Base-by-base conservation (phyloP, 768 basidiomycete genomes). In the Naganishia antarctica region DNA sequence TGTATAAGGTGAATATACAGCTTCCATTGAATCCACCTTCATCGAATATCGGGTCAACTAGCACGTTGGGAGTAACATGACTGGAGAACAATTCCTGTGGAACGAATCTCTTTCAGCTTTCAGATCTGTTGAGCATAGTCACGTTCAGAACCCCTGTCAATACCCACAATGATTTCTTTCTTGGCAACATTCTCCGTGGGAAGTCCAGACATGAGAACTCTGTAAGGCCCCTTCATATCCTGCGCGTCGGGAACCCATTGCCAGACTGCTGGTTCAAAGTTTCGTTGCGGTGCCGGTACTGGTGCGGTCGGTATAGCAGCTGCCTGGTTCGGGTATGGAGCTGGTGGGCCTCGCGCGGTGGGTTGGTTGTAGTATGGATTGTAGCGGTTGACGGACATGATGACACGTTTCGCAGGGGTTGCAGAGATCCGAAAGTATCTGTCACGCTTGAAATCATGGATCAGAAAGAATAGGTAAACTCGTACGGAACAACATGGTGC, bases 141-240 rank as follows among this genome's bases (percentile, higher is more conserved):
- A n/a, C n/a, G n/a, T n/a, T n/a, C n/a, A n/a, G n/a, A n/a, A n/a
- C n/a, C n/a, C n/a, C n/a, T n/a, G n/a, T n/a, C n/a, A 9, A 16
- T 7, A 65, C 64, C 26, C 40, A 65, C 64, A 13, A 47, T 51
- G 37, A 65, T 59, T 28, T 65, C 64, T 31, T 60, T 60, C n/a
- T 65, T 59, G 41, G 29, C 43, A 2, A 65, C 59, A 32, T 61
- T 59, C 13, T 65, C 64, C 46, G 48, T 41, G 12, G 64, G 64
- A 4, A 65, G 21, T 3, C 64, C 64, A 15, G 64, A 60, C 44
- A 65, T 49, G 32, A 65, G 59, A 5, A 65, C 45, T 41, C 64
- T 40, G 26, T 34, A 65, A 11, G 57, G 32, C n/a, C 57, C 63
- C 21, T 21, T 21, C 13, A 58, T 15, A 32, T 64, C 63, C 25